phyloP scores from a whole-genome alignment of 192 early-diverging fungal species.

The Linnemannia exigua region DNA sequence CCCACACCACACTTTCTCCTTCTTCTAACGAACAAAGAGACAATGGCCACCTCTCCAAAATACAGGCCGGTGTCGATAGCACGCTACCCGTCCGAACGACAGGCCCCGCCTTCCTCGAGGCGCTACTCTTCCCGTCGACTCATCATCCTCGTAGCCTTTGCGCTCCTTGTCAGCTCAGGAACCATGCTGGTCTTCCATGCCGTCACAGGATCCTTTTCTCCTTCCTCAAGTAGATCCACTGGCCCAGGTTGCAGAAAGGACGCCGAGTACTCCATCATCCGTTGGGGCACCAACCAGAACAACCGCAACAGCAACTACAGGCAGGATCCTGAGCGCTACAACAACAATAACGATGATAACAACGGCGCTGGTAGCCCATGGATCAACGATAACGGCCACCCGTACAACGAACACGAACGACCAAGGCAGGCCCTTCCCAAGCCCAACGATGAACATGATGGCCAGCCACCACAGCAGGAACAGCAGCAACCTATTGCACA shows the following conservation, averaged over 20 bases:
- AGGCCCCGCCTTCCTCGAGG: conserved; percentile 14
- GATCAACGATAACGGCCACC: conserved; percentile 17
- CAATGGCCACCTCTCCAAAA: conserved; percentile 51
- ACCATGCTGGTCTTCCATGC: conserved; percentile 51
- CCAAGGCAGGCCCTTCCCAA: background rate
- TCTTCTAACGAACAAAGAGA: background rate
- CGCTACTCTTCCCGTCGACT: conserved; percentile 28
- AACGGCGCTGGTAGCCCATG: conserved; percentile 31
- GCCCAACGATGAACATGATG: background rate
- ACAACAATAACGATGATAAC: background rate
- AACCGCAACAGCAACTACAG: background rate
- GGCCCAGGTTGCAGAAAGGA: conserved; percentile 34
- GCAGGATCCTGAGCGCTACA: background rate
- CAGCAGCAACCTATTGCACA: conserved; percentile 1
- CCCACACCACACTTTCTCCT: background rate
- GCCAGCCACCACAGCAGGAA: background rate
- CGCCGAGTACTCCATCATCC: conserved; percentile 47
- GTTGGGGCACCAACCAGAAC: conserved; percentile 22
- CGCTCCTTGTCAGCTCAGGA: conserved; percentile 38
- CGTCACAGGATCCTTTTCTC: conserved; percentile 5
- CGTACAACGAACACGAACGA: conserved; percentile 1
- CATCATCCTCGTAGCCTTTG: conserved; percentile 34
- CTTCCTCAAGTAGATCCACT: background rate
- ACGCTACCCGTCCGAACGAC: conserved; percentile 1
- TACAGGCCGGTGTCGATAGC: conserved; percentile 31